phyloP scores from a whole-genome alignment of 257 asterid species.

The Fraxinus quadrangulata region DNA sequence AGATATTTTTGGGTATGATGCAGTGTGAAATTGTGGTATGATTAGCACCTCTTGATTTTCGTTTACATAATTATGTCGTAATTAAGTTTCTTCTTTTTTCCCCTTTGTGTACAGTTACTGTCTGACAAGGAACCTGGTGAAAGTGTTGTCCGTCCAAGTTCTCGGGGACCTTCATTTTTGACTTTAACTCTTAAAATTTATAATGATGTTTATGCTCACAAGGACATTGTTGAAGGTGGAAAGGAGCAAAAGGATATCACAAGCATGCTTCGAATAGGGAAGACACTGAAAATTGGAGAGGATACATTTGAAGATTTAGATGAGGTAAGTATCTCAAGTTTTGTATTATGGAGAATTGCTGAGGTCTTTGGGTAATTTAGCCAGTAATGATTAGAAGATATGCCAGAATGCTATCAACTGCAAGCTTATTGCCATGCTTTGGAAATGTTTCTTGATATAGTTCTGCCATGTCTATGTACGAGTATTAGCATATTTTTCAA shows the following conservation, averaged over 20 bases:
- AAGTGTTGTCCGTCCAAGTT: slow-evolving; percentile 84
- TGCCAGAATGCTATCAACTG: slow-evolving; percentile 1
- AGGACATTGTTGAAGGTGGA: slow-evolving; percentile 88
- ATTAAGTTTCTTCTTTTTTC: background rate
- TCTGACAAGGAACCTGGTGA: slow-evolving; percentile 89
- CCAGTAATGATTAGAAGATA: slow-evolving; percentile 9
- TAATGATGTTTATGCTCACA: slow-evolving; percentile 83
- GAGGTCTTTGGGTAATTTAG: background rate
- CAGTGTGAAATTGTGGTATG: background rate
- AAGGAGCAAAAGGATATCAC: slow-evolving; percentile 92
- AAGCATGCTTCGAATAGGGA: slow-evolving; percentile 90
- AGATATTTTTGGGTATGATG: background rate
- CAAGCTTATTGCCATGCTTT: background rate
- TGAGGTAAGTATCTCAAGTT: slow-evolving; percentile 55
- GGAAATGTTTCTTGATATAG: background rate
- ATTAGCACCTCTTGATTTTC: background rate
- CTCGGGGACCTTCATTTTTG: slow-evolving; percentile 83
- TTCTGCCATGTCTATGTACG: background rate
- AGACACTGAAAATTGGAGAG: slow-evolving; percentile 89
- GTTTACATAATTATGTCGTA: background rate
- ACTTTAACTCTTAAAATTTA: slow-evolving; percentile 80
- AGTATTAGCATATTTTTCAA: background rate
- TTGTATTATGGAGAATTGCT: background rate
- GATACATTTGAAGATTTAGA: slow-evolving; percentile 98
- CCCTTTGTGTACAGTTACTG: slow-evolving; percentile 55